Evolutionary conservation across 352 stramenopile species (phyloP).

Genomic region (Phytophthora europaea): DNA sequence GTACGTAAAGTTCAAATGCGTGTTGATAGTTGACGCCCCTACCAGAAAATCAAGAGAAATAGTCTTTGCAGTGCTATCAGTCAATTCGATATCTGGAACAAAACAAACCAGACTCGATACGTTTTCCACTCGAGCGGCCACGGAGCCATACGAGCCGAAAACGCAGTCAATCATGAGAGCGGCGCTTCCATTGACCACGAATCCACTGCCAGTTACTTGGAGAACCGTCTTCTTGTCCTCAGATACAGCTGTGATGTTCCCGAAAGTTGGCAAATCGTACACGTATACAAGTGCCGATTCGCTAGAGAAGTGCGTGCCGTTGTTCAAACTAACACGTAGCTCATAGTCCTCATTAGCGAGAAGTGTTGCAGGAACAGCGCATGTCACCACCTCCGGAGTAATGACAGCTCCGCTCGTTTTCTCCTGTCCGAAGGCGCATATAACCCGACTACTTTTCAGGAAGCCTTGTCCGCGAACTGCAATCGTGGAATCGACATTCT

Average conservation of each 20-base stretch:
- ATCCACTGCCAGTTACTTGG: constrained; percentile 33
- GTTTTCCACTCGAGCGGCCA: constrained; percentile 28
- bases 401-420: constrained; percentile 13
- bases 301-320: constrained; percentile 35
- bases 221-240: constrained; percentile 7
- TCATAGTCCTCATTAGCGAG: constrained; percentile 22
- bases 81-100: constrained; percentile 22
- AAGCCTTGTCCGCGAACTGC: constrained; percentile 37
- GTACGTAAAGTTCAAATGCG: constrained; percentile 32
- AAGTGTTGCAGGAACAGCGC: constrained; percentile 27
- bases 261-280: constrained; percentile 38
- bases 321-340: constrained; percentile 47
- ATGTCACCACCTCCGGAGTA: constrained; percentile 27
- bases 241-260: constrained; percentile 1
- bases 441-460: constrained; percentile 11
- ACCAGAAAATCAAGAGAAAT: constrained; percentile 28
- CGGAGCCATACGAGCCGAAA: constrained; percentile 24
- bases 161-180: constrained; percentile 29
- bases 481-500: constrained; percentile 26
- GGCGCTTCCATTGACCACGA: constrained; percentile 27
- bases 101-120: constrained; percentile 30
- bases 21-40: constrained; percentile 17
- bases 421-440: constrained; percentile 32
- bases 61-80: constrained; percentile 2
- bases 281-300: constrained; percentile 18